A percentile compares a stretch with the other conserved stretches of the same genome.
These are phyloP conservation scores for Annulohypoxylon truncatum DNA, from an alignment of 2,329 filamentous ascomycete species.

Conservation along the genomic window DNA sequence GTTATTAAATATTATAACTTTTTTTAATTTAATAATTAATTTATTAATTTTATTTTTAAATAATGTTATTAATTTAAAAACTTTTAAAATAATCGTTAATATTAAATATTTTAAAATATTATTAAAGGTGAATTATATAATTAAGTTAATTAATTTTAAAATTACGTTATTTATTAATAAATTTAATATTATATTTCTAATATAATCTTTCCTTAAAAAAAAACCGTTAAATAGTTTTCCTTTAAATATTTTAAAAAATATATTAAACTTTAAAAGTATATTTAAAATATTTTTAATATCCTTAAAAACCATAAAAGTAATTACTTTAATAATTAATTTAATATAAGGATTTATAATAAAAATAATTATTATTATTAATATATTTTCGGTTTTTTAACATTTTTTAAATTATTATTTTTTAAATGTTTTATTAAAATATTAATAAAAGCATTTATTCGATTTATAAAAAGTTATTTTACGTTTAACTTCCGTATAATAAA, in stretches of 20 bases:
- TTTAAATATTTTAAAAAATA: background rate
- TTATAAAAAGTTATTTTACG: background rate
- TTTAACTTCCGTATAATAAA: background rate
- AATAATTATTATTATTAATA: background rate
- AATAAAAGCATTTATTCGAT: background rate
- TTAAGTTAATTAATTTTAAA: background rate
- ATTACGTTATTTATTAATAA: background rate
- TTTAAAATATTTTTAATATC: background rate
- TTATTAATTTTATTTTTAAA: background rate
- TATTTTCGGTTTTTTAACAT: no score
- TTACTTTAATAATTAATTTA: background rate
- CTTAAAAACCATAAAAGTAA: constrained; percentile 1
- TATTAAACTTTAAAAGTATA: background rate
- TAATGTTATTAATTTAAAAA: background rate
- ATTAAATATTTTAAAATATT: background rate
- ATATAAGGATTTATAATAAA: background rate
- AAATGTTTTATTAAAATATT: background rate
- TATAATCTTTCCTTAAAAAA: background rate
- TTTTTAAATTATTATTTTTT: background rate
- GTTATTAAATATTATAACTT: background rate
- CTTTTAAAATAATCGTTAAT: background rate
- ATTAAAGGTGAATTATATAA: background rate
- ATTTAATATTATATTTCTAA: background rate
- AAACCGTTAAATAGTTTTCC: background rate
- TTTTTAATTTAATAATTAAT: background rate